Conservation (phyloP, 2,329 filamentous ascomycete genomes). For the Cucurbitaria berberidis region DNA sequence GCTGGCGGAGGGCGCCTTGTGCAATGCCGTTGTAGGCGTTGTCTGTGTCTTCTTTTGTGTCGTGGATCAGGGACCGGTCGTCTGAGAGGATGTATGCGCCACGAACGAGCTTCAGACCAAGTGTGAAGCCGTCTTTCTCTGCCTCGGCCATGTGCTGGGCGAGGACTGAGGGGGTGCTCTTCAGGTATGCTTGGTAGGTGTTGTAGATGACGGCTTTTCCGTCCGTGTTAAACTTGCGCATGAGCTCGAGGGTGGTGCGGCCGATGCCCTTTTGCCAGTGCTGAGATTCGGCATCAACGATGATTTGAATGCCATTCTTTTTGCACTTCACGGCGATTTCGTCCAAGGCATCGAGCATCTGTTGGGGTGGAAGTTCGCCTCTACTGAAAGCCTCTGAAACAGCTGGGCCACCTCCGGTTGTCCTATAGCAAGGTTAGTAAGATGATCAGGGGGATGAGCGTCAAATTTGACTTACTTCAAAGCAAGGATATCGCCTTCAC, state of each 20-base stretch:
- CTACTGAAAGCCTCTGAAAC: slow-evolving; percentile 50
- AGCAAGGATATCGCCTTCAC: slow-evolving; percentile 39
- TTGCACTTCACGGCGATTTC: slow-evolving; percentile 51
- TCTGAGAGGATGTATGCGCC: slow-evolving; percentile 64
- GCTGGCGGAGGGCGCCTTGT: slow-evolving; percentile 55
- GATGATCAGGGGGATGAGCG: background rate
- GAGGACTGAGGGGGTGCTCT: slow-evolving; percentile 53
- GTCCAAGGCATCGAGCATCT: slow-evolving; percentile 53
- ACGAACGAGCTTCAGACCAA: slow-evolving; percentile 64
- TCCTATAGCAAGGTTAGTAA: slow-evolving; percentile 34
- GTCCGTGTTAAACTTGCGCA: slow-evolving; percentile 60
- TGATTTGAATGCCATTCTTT: slow-evolving; percentile 50
- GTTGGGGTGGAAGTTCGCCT: slow-evolving; percentile 45
- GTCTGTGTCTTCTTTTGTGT: slow-evolving; percentile 62
- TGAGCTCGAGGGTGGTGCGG: slow-evolving; percentile 63
- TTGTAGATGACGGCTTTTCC: slow-evolving; percentile 69
- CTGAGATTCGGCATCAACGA: slow-evolving; percentile 57
- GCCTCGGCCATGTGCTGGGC: slow-evolving; percentile 56
- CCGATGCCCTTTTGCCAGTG: slow-evolving; percentile 51
- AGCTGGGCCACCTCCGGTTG: slow-evolving; percentile 52
- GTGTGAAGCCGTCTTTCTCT: slow-evolving; percentile 56
- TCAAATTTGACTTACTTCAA: slow-evolving; percentile 29
- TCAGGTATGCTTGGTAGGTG: slow-evolving; percentile 65
- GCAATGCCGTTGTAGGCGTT: slow-evolving; percentile 71
- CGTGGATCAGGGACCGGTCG: slow-evolving; percentile 57